Percentiles rank a stretch among this genome's conserved stretches.
Evolutionary conservation across 2,329 filamentous ascomycete genomes (phyloP).

Genomic region (Fusarium sp.): DNA sequence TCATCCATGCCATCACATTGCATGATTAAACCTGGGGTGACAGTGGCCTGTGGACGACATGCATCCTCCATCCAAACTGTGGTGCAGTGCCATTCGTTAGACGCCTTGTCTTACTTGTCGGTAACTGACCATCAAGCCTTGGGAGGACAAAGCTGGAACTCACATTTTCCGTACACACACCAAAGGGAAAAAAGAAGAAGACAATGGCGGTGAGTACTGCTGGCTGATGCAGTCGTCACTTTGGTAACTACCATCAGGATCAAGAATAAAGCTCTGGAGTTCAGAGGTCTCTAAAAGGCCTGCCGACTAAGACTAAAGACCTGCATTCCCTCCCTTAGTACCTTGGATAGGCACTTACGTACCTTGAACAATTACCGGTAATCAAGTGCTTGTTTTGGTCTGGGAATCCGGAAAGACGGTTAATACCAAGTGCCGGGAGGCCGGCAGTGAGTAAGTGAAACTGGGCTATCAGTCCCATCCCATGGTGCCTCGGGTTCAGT

Average conservation of each 20-base stretch:
- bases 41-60: neutral
- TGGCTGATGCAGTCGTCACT: neutral
- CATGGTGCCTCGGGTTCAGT: neutral
- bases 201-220: conserved; percentile 17
- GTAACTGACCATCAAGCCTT: conserved; percentile 9
- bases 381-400: neutral
- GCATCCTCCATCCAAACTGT: neutral
- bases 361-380: neutral
- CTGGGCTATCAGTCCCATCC: neutral
- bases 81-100: neutral
- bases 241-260: neutral
- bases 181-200: neutral
- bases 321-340: neutral
- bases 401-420: conserved; percentile 3
- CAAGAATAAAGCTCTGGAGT: neutral
- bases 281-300: neutral
- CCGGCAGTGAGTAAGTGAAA: conserved; percentile 21
- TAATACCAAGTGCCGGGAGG: conserved; percentile 6
- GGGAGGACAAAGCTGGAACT: neutral
- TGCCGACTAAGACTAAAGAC: neutral
- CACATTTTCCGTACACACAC: neutral
- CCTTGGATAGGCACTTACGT: too few species aligned
- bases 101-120: conserved; percentile 20
- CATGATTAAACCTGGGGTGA: neutral
- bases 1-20: conserved; percentile 3